A percentile compares a stretch with the other conserved stretches of the same genome.
Evolutionary conservation across 345 rosid species (phyloP).

Genomic region (Turnera subulata): DNA sequence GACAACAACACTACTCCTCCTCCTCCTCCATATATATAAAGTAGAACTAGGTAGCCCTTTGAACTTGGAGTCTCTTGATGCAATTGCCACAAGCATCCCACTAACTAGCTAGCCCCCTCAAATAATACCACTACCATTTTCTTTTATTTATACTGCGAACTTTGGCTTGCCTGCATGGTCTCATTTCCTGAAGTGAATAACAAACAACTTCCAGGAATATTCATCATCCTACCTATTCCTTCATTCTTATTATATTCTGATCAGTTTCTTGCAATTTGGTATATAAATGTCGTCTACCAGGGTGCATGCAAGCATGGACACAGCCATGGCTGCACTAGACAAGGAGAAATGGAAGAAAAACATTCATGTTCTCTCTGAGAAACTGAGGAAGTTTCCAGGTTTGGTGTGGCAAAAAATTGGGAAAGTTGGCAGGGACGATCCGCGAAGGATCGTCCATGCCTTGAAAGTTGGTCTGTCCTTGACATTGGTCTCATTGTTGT

Average conservation of each 20-base stretch:
- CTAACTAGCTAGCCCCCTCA: constrained; percentile 12
- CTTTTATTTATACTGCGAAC: neutral
- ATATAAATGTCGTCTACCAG: neutral
- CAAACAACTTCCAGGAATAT: constrained; percentile 7
- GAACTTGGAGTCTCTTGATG: constrained; percentile 20
- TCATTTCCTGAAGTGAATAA: constrained; percentile 4
- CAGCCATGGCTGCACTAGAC: constrained; percentile 7
- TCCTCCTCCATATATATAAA: constrained; percentile 17
- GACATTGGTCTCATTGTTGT: constrained; percentile 64
- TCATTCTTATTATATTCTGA: too few species aligned
- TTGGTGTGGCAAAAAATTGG: constrained; percentile 30
- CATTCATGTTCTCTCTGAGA: constrained; percentile 20
- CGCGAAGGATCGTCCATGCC: constrained; percentile 65
- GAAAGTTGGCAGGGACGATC: constrained; percentile 65
- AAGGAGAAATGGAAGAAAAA: constrained; percentile 26
- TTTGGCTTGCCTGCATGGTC: neutral
- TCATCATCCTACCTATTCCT: neutral
- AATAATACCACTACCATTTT: neutral
- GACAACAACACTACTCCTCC: neutral
- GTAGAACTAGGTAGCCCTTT: neutral
- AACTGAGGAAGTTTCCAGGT: constrained; percentile 30
- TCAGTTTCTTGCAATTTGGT: too few species aligned
- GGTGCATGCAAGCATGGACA: neutral
- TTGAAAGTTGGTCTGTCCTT: constrained; percentile 73
- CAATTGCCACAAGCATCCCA: constrained; percentile 7